Base-by-base conservation (phyloP, 371 early-diverging fungal species). In the Mucor irregularis region DNA sequence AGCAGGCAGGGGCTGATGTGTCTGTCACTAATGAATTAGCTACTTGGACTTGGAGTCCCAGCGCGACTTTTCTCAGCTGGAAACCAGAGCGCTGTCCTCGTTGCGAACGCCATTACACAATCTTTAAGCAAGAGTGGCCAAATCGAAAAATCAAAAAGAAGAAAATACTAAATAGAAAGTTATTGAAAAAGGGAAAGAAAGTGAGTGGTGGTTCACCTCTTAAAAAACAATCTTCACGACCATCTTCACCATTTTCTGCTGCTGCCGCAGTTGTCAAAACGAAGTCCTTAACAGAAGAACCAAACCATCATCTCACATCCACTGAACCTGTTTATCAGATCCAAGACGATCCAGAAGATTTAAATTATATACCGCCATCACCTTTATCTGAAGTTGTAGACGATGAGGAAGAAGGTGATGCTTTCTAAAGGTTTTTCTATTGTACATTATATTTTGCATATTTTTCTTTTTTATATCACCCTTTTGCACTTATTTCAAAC, bases 41-140 rank as follows among this genome's bases (percentile, higher is more conserved):
- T 7, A 78, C 78, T n/a, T 78, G 78, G 78, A 66, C 73, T 4
- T 78, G 78, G 78, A 78, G 68, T 24, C 78, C 78, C 3, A 74
- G 78, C 46, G 75, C 73, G 8, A 54, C 63, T 4, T 78, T 78
- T 43, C 68, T 66, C 2, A 69, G 72, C 31, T 78, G 78, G 78
- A 42, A 49, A 16, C 74, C 73, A 1, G 60, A 72, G 38, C 63
- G 78, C 14, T 78, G 78, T 39, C 74, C 78, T 39, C 59, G 78
- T 8, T 78, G 78, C 34, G 78, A 78, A 56, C 66, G 78, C 11
- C 78, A 78, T 47, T 64, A 44, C 49, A 55, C 55, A 11, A 64
- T 78, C 4, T 78, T 70, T 59, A 52, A 47, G 8, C 73, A 74
- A 29, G 78, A 78, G 65, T 78, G 78, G 78, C 78, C 78, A 4